Conservation (phyloP, 192 early-diverging fungal species). For the Chytriomyces sp. region DNA sequence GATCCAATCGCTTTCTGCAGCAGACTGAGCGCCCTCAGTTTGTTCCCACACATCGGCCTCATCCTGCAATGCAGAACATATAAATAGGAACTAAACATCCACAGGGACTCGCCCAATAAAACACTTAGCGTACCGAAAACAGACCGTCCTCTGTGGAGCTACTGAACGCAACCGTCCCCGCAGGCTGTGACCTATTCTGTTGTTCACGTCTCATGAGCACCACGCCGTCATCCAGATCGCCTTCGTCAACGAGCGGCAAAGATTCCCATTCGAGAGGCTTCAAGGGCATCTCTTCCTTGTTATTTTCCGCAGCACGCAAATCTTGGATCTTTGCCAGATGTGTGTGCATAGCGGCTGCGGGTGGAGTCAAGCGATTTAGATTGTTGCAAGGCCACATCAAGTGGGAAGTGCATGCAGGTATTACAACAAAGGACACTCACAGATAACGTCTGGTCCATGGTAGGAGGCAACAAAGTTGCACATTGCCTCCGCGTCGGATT, state of each 20-base stretch:
- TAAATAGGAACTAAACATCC: not conserved
- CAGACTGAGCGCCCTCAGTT: constrained; percentile 9
- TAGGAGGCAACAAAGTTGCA: constrained; percentile 25
- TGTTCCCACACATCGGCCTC: constrained; percentile 21
- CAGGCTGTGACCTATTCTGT: not conserved
- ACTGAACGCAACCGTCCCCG: not conserved
- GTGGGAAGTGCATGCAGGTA: not conserved
- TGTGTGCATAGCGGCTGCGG: constrained; percentile 16
- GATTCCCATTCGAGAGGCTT: constrained; percentile 21
- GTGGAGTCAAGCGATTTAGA: not conserved
- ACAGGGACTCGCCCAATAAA: not conserved
- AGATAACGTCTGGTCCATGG: constrained; percentile 15
- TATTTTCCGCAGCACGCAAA: constrained; percentile 14
- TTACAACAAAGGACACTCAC: not conserved
- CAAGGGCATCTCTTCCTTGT: constrained; percentile 1
- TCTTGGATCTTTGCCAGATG: constrained; percentile 26
- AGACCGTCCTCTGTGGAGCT: constrained; percentile 20
- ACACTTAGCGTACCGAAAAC: not conserved
- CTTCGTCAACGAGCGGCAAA: not conserved
- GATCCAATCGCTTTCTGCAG: constrained; percentile 30
- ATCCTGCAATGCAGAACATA: constrained; percentile 2
- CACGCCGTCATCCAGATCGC: not conserved
- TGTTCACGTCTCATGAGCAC: not conserved
- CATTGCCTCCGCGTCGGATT: constrained; percentile 13
- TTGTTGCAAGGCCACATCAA: not conserved